These are phyloP conservation scores for Talaromyces amestolkiae DNA, from an alignment of 2,329 filamentous ascomycete species.

Conservation along the genomic window DNA sequence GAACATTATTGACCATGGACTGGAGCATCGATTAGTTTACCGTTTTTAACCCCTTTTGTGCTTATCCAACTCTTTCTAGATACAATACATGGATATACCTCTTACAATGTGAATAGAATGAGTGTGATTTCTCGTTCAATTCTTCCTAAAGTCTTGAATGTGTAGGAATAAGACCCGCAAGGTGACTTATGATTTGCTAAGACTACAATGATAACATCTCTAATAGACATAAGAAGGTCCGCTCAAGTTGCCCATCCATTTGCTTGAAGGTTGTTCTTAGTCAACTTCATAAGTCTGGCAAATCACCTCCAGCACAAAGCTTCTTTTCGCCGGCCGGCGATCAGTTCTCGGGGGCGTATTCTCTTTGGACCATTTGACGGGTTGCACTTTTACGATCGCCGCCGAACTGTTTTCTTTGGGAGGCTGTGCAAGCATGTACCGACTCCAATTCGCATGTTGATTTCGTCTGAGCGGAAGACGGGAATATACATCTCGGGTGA, in stretches of 20 bases:
- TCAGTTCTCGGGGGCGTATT: background rate
- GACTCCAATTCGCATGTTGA: background rate
- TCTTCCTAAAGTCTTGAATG: background rate
- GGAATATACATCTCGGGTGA: background rate
- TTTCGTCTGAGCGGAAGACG: background rate
- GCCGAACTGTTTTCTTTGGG: background rate
- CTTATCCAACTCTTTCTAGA: conserved; percentile 2
- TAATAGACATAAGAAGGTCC: background rate
- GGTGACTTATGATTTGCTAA: background rate
- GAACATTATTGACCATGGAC: conserved; percentile 11
- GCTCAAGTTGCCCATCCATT: no score
- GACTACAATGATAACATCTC: background rate
- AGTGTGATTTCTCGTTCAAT: background rate
- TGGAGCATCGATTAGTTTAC: conserved; percentile 5
- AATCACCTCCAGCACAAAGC: background rate
- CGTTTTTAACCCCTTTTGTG: background rate
- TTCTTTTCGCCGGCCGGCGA: background rate
- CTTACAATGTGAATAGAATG: conserved; percentile 3
- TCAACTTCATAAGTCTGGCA: background rate
- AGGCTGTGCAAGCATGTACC: background rate
- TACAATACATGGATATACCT: conserved; percentile 14
- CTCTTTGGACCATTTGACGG: background rate
- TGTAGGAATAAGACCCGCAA: background rate
- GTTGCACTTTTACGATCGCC: background rate
- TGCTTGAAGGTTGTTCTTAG: background rate